A percentile compares a stretch with the other conserved stretches of the same genome.
Conservation (phyloP, 176 grass and related monocot species). For the Oryza rufipogon region DNA sequence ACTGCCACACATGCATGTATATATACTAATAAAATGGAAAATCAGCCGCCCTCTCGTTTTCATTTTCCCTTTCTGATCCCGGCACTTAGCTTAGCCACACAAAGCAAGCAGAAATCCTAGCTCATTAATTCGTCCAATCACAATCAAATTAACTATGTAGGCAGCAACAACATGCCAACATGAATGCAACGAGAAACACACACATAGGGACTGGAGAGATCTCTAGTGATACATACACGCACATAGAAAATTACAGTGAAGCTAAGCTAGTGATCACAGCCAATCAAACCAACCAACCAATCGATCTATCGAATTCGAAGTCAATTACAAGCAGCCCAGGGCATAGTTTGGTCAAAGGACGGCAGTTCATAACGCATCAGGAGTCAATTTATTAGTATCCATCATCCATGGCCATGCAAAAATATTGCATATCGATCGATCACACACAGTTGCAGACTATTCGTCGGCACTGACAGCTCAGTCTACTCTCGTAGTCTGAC, state of each 20-base stretch:
- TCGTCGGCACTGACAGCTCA: not conserved
- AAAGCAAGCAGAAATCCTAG: not conserved
- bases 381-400: not conserved
- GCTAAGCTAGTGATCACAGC: not conserved
- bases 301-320: not conserved
- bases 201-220: not conserved
- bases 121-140: not conserved
- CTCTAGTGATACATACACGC: not conserved
- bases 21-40: not conserved
- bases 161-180: not conserved
- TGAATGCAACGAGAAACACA: not conserved
- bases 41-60: not conserved
- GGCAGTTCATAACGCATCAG: not conserved
- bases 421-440: not conserved
- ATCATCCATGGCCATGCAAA: not conserved
- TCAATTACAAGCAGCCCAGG: not conserved
- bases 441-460: not conserved
- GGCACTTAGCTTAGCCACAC: constrained; percentile 17
- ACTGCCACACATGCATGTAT: not conserved
- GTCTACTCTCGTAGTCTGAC: not conserved
- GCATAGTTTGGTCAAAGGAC: not conserved
- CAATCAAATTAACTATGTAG: not conserved
- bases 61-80: not conserved
- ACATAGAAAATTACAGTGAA: not conserved
- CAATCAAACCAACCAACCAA: not conserved